phyloP scores from a whole-genome alignment of 306 rosid genomes.

The Cucurbita pepo region DNA sequence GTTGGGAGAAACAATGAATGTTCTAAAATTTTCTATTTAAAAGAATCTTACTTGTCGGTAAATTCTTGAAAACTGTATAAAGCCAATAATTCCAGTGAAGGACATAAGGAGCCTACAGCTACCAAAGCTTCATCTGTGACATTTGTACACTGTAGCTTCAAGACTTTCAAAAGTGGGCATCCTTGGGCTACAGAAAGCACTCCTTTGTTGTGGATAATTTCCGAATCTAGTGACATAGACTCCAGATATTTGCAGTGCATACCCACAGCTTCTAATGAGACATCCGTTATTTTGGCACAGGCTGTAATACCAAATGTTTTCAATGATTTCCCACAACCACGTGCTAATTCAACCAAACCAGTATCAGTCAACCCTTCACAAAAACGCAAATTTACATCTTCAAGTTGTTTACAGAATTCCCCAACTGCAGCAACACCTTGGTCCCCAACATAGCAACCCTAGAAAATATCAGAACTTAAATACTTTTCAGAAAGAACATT shows the following conservation, averaged over 20 bases:
- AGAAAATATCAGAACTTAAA: slow-evolving; percentile 12
- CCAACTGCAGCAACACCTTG: slow-evolving; percentile 76
- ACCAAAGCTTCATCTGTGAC: slow-evolving; percentile 80
- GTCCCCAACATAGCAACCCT: slow-evolving; percentile 99
- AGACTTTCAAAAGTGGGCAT: slow-evolving; percentile 55
- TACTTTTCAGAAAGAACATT: neutral
- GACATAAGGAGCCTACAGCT: slow-evolving; percentile 58
- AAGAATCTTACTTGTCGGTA: slow-evolving; percentile 60
- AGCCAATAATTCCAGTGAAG: slow-evolving; percentile 55
- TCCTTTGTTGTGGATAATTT: slow-evolving; percentile 67
- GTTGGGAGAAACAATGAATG: neutral
- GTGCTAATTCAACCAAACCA: slow-evolving; percentile 55
- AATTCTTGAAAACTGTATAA: slow-evolving; percentile 72
- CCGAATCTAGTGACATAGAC: slow-evolving; percentile 66
- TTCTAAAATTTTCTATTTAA: neutral
- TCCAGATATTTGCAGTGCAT: slow-evolving; percentile 54
- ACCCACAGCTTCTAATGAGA: slow-evolving; percentile 72
- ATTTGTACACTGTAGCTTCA: slow-evolving; percentile 75
- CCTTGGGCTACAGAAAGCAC: slow-evolving; percentile 66
- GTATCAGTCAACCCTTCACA: slow-evolving; percentile 80
- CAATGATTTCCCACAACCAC: slow-evolving; percentile 56
- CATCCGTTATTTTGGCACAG: slow-evolving; percentile 69
- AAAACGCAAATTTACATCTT: slow-evolving; percentile 77
- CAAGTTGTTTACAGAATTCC: slow-evolving; percentile 61
- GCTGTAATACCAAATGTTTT: slow-evolving; percentile 82